These are phyloP conservation scores for Tolypocladium amazonense DNA, from an alignment of 2,329 filamentous ascomycete species.

Conservation along the genomic window DNA sequence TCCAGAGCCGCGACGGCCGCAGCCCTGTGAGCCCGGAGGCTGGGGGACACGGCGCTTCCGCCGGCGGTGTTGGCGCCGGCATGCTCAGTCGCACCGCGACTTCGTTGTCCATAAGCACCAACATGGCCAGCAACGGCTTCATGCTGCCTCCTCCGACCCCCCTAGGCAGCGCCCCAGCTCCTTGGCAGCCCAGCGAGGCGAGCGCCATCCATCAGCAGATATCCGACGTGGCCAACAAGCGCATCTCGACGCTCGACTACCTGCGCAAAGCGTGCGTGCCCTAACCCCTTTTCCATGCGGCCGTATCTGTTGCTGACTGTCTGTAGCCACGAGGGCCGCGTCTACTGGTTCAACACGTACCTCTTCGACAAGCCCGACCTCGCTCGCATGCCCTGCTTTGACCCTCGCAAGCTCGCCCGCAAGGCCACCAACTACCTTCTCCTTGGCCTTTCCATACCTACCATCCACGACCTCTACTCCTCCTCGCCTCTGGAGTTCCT, in stretches of 20 bases:
- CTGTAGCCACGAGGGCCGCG: slow-evolving; percentile 76
- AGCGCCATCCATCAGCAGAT: slow-evolving; percentile 51
- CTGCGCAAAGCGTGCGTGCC: slow-evolving; percentile 72
- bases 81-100: slow-evolving; percentile 6
- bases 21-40: slow-evolving; percentile 7
- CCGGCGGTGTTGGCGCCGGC: neutral
- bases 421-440: slow-evolving; percentile 91
- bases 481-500: slow-evolving; percentile 76
- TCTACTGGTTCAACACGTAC: slow-evolving; percentile 98
- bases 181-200: slow-evolving; percentile 33
- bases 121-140: neutral
- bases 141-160: slow-evolving; percentile 11
- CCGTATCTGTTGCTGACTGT: neutral
- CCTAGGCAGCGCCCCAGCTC: slow-evolving; percentile 5
- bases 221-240: slow-evolving; percentile 78
- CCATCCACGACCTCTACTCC: slow-evolving; percentile 79
- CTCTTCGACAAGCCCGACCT: slow-evolving; percentile 81
- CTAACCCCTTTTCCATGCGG: neutral
- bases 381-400: slow-evolving; percentile 73
- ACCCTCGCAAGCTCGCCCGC: slow-evolving; percentile 71
- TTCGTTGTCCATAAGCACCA: neutral
- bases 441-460: slow-evolving; percentile 82
- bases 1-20: slow-evolving; percentile 15
- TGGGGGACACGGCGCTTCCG: slow-evolving; percentile 1
- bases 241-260: slow-evolving; percentile 91